A percentile compares a stretch with the other conserved stretches of the same genome.
These are phyloP conservation scores for Neonectria magnoliae DNA, from an alignment of 2,329 filamentous ascomycete genomes.

Conservation along the genomic window DNA sequence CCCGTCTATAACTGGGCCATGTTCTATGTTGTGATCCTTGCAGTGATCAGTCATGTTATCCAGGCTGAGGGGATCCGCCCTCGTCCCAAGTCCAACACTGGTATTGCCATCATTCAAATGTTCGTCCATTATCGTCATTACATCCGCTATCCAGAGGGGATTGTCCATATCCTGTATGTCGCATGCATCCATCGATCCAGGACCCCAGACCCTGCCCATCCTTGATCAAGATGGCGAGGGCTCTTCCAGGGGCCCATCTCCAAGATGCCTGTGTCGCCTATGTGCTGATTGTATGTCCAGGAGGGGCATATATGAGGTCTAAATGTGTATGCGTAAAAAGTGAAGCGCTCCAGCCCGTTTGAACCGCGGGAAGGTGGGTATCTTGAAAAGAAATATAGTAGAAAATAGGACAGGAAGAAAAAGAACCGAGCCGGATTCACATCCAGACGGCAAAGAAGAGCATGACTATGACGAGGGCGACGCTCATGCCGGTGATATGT, in stretches of 20 bases:
- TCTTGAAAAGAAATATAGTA: slow-evolving; percentile 36
- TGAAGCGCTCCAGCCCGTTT: slow-evolving; percentile 33
- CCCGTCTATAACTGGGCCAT: slow-evolving; percentile 4
- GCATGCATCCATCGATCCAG: slow-evolving; percentile 19
- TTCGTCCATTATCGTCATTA: slow-evolving; percentile 38
- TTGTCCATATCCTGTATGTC: slow-evolving; percentile 29
- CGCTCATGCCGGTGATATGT: slow-evolving; percentile 42
- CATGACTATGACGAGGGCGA: slow-evolving; percentile 43
- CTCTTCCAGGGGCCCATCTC: background rate
- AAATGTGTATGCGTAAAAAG: slow-evolving; percentile 5
- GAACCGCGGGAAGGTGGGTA: slow-evolving; percentile 42
- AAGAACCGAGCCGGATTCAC: slow-evolving; percentile 17
- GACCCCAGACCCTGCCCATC: background rate
- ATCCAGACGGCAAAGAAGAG: slow-evolving; percentile 44
- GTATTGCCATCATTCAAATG: slow-evolving; percentile 31
- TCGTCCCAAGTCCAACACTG: slow-evolving; percentile 9
- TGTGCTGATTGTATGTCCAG: slow-evolving; percentile 4
- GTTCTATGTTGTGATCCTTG: slow-evolving; percentile 10
- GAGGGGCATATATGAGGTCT: slow-evolving; percentile 11
- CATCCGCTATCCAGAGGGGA: slow-evolving; percentile 23
- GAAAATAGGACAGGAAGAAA: background rate
- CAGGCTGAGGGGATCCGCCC: background rate
- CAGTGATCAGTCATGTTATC: background rate
- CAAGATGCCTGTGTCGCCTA: background rate
- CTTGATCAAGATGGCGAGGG: background rate